These are phyloP conservation scores for Delonix regia DNA, from an alignment of 306 rosid species.

Conservation along the genomic window DNA sequence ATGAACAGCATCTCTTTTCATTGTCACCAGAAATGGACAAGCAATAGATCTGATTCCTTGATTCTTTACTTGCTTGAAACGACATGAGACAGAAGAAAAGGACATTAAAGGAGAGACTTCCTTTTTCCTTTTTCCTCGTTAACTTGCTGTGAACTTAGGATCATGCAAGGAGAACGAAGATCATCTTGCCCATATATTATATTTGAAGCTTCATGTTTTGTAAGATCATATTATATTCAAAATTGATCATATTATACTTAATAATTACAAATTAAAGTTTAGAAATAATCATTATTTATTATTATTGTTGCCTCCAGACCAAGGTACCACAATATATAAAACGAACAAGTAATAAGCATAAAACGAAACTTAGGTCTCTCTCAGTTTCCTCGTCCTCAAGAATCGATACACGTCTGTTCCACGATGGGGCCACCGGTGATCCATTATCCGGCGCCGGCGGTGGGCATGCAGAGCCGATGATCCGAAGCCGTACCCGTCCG, in stretches of 20 bases:
- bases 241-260: too few species aligned
- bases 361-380: background rate
- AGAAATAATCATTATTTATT: too few species aligned
- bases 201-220: too few species aligned
- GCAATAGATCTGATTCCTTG: constrained; percentile 1
- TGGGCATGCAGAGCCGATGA: background rate
- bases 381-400: background rate
- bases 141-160: too few species aligned
- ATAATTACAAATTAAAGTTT: too few species aligned
- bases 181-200: background rate
- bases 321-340: background rate
- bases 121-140: background rate
- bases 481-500: constrained; percentile 5
- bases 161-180: too few species aligned
- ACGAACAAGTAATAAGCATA: background rate
- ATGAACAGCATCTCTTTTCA: background rate
- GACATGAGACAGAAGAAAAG: background rate
- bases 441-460: background rate
- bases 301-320: background rate
- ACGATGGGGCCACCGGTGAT: background rate
- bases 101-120: background rate
- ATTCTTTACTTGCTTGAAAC: background rate
- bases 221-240: too few species aligned
- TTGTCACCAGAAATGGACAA: background rate
- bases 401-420: background rate